Evolutionary conservation across 805 yeast genomes (phyloP), one percentile per base, ranked within the genome.

Genomic region (Priceomyces haplophilus): DNA sequence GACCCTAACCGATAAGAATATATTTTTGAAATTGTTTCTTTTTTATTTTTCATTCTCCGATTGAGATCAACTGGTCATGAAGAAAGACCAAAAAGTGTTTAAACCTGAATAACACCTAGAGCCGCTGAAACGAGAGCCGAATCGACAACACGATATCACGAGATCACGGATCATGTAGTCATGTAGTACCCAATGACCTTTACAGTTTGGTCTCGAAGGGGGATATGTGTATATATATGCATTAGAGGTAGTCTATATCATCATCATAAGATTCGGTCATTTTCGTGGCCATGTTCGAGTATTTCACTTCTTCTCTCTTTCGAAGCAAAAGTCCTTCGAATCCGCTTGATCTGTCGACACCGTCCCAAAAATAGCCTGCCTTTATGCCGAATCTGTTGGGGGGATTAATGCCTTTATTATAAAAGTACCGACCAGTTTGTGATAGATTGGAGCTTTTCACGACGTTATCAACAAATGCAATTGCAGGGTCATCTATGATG

Each of bases 331-430:
- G 67, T 38, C 65, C 68, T 57, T 90, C 98, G 62, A 85, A 90
- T 3, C 96, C 97, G 56, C 84, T 90, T 0, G 95, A 81, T 45
- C 98, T 67, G 62, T 88, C 90, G 1, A 90, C 82, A 0, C 97
- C 97, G 61, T 64, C 69, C 98, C 98, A 90, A 44, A 87, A 69
- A 50, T 71, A 69, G 0, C 97, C 97, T 0, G 97, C 95, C 3
- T 66, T 63, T 11, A 90, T 81, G 2, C 75, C 75, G 61, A 87
- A 90, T 44, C 98, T 66, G 56, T 90, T 90, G 16, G 77, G 78
- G 0, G 87, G 80, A 42, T 62, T 78, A 0, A 71, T 49, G 0
- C 83, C 82, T 21, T 64, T 54, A 16, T 41, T 58, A 51, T 82
- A 88, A 1, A 76, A 58, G 35, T 76, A 80, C 34, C 85, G 58